Evolutionary conservation across 306 rosid species (phyloP).

Genomic region (Cicer cuneatum): DNA sequence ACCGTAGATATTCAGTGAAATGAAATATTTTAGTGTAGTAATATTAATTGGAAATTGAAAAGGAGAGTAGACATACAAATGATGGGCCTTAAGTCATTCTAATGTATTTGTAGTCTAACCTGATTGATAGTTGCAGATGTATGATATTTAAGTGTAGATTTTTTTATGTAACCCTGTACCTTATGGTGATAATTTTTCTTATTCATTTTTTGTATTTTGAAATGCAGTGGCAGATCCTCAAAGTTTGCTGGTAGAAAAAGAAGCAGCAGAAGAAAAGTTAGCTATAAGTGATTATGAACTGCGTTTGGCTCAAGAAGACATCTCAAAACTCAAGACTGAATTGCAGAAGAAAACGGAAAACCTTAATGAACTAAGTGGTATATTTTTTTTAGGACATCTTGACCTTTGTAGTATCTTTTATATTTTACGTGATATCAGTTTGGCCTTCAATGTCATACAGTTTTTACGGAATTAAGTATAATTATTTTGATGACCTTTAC

Average conservation of each 20-base stretch:
- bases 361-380: constrained; percentile 60
- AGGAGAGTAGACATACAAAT: no score
- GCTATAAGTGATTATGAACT: constrained; percentile 90
- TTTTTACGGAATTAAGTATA: constrained; percentile 25
- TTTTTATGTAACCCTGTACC: constrained; percentile 1
- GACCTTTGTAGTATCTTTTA: constrained; percentile 17
- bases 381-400: constrained; percentile 26
- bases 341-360: constrained; percentile 69
- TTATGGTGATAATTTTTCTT: constrained; percentile 25
- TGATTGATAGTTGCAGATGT: not conserved
- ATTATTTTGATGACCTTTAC: constrained; percentile 16
- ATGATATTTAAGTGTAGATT: constrained; percentile 14
- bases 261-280: constrained; percentile 77
- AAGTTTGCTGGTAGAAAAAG: constrained; percentile 85
- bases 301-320: constrained; percentile 93
- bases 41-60: no score
- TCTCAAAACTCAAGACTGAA: constrained; percentile 64
- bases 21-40: no score
- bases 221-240: constrained; percentile 95
- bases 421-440: constrained; percentile 28
- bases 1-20: no score
- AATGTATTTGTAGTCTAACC: not conserved
- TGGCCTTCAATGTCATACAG: constrained; percentile 16
- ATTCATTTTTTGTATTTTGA: constrained; percentile 40
- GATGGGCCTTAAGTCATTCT: not conserved